phyloP scores from a whole-genome alignment of 2,329 filamentous ascomycete genomes.

The Apiospora kogelbergensis region DNA sequence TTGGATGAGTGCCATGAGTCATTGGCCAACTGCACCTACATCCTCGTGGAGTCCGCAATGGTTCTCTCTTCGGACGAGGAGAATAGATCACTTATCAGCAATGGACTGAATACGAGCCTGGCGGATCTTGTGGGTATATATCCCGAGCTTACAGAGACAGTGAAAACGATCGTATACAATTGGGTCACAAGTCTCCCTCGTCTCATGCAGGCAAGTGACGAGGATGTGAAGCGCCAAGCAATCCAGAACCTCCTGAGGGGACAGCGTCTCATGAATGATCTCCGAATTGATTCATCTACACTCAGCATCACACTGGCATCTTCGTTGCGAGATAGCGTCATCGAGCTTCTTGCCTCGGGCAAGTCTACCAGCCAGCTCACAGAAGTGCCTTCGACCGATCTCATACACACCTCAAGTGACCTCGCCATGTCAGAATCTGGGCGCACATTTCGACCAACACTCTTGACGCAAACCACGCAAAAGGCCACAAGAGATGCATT shows the following conservation, averaged over 20 bases:
- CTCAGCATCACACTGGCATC: constrained; percentile 66
- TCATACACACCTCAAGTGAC: constrained; percentile 30
- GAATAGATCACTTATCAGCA: constrained; percentile 39
- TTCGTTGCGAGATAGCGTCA: constrained; percentile 74
- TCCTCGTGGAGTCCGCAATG: constrained; percentile 81
- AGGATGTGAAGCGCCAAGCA: constrained; percentile 69
- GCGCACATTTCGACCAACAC: constrained; percentile 55
- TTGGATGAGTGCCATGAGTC: constrained; percentile 77
- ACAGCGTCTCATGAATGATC: constrained; percentile 62
- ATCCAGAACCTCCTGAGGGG: constrained; percentile 77
- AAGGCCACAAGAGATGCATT: constrained; percentile 59
- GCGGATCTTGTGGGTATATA: constrained; percentile 64
- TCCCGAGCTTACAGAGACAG: constrained; percentile 57
- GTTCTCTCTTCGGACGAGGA: constrained; percentile 59
- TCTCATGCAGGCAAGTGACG: constrained; percentile 81
- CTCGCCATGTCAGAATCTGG: constrained; percentile 21
- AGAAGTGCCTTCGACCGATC: constrained; percentile 30
- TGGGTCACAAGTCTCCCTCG: constrained; percentile 82
- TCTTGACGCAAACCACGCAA: constrained; percentile 67
- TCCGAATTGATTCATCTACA: constrained; percentile 64
- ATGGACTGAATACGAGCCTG: constrained; percentile 57
- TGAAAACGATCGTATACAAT: constrained; percentile 72
- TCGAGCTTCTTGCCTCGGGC: constrained; percentile 38
- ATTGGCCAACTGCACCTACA: constrained; percentile 64
- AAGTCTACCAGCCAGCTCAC: constrained; percentile 32